phyloP scores from a whole-genome alignment of 2,329 filamentous ascomycete species.

The Rugonectria rugulosa region DNA sequence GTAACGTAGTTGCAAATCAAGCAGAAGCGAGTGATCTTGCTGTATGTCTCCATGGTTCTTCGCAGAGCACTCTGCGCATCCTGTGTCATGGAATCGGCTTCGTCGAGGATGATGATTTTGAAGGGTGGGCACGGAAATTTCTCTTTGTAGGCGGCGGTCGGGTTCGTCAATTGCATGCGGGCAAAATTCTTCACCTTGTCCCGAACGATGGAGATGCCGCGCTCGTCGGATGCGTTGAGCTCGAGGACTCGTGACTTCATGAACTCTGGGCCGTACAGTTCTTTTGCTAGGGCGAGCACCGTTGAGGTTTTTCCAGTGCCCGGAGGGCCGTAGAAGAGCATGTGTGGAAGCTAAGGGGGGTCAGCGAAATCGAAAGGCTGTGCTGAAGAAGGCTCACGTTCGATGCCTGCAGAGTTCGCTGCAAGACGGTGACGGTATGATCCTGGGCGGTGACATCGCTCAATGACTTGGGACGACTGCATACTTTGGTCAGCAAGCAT shows the following conservation, averaged over 20 bases:
- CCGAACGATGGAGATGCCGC: slow-evolving; percentile 94
- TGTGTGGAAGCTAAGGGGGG: slow-evolving; percentile 78
- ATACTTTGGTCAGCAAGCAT: slow-evolving; percentile 17
- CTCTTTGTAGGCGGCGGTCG: slow-evolving; percentile 71
- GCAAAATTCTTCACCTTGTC: slow-evolving; percentile 99
- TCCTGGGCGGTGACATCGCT: slow-evolving; percentile 97
- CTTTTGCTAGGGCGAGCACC: slow-evolving; percentile 94
- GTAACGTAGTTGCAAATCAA: slow-evolving; percentile 99
- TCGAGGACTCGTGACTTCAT: slow-evolving; percentile 96
- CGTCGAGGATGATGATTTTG: slow-evolving; percentile 98
- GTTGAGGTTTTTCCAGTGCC: slow-evolving; percentile 98
- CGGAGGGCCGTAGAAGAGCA: slow-evolving; percentile 98
- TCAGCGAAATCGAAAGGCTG: slow-evolving; percentile 16
- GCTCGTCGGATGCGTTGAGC: slow-evolving; percentile 98
- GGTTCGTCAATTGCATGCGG: slow-evolving; percentile 89
- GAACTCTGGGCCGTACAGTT: slow-evolving; percentile 95
- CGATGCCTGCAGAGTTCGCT: slow-evolving; percentile 90
- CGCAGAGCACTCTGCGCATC: slow-evolving; percentile 93
- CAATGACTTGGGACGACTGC: slow-evolving; percentile 89
- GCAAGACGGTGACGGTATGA: slow-evolving; percentile 92
- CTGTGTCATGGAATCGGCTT: slow-evolving; percentile 98
- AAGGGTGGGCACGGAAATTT: slow-evolving; percentile 94
- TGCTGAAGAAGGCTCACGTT: slow-evolving; percentile 66
- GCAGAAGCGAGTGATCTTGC: slow-evolving; percentile 95
- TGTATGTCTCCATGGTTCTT: slow-evolving; percentile 98